Percentiles rank a stretch among this genome's conserved stretches.
Conservation (phyloP, 148 eudicot genomes). For the Amaranthus palmeri region DNA sequence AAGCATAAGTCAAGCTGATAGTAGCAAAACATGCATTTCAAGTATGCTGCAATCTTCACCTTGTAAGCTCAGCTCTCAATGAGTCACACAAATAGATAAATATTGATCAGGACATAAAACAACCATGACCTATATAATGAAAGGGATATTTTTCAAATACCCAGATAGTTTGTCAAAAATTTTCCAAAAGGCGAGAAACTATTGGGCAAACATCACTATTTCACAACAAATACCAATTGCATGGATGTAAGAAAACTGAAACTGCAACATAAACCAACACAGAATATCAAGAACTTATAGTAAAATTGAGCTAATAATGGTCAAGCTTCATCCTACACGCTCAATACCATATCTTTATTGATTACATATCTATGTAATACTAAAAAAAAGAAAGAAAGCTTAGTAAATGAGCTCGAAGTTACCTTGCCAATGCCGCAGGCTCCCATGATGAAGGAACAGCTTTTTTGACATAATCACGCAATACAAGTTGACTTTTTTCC, state of each 20-base stretch:
- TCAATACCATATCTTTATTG: neutral
- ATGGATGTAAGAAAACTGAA: neutral
- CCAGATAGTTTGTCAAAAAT: no score
- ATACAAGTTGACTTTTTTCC: constrained; percentile 78
- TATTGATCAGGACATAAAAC: no score
- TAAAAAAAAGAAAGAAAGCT: constrained; percentile 1
- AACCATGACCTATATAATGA: no score
- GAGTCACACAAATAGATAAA: no score
- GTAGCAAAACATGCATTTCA: neutral
- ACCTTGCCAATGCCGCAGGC: constrained; percentile 95
- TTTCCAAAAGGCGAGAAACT: no score
- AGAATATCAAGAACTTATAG: neutral
- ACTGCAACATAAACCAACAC: neutral
- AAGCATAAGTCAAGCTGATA: neutral
- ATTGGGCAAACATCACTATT: no score
- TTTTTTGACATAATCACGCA: constrained; percentile 80
- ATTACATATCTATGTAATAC: neutral
- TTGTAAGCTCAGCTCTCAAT: no score
- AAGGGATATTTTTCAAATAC: no score
- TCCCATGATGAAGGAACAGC: constrained; percentile 98
- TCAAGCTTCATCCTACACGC: neutral
- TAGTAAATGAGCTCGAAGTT: constrained; percentile 9
- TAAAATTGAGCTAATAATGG: neutral
- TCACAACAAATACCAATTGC: neutral
- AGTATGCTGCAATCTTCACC: no score